phyloP scores from a whole-genome alignment of 495 filamentous ascomycete species.

The Aspergillus campestris region DNA sequence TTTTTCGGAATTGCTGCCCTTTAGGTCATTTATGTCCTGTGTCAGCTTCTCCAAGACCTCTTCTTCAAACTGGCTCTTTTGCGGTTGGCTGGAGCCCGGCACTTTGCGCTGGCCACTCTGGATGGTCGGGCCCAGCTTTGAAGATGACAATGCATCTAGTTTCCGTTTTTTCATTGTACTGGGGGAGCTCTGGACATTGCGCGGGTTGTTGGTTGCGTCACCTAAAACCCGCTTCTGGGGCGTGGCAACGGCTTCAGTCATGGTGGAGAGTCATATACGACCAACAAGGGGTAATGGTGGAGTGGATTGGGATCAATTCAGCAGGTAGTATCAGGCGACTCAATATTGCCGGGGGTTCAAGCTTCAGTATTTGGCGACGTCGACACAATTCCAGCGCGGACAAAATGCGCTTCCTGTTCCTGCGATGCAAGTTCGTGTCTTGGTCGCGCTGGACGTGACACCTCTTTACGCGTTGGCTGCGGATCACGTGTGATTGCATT shows the following conservation, averaged over 20 bases:
- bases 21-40: slow-evolving; percentile 80
- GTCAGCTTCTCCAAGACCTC: slow-evolving; percentile 91
- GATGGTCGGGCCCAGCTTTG: slow-evolving; percentile 49
- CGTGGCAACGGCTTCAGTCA: slow-evolving; percentile 43
- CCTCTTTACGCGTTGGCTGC: slow-evolving; percentile 4
- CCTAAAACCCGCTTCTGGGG: slow-evolving; percentile 52
- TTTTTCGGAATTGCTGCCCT: slow-evolving; percentile 76
- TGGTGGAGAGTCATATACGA: slow-evolving; percentile 19
- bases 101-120: slow-evolving; percentile 48
- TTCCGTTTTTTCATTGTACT: slow-evolving; percentile 67
- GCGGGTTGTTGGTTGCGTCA: slow-evolving; percentile 47
- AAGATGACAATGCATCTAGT: slow-evolving; percentile 50
- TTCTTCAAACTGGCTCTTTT: slow-evolving; percentile 84
- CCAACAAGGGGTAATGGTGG: neutral
- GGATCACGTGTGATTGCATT: slow-evolving; percentile 1
- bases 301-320: too few relatives aligned
- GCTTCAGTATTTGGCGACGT: too few relatives aligned
- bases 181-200: slow-evolving; percentile 40
- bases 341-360: neutral
- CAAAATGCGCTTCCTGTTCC: too few relatives aligned
- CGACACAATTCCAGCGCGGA: too few relatives aligned
- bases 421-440: slow-evolving; percentile 2
- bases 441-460: slow-evolving; percentile 8
- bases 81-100: slow-evolving; percentile 65
- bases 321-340: neutral